phyloP scores from a whole-genome alignment of 148 eudicot species.

The Heliosperma pusillum region DNA sequence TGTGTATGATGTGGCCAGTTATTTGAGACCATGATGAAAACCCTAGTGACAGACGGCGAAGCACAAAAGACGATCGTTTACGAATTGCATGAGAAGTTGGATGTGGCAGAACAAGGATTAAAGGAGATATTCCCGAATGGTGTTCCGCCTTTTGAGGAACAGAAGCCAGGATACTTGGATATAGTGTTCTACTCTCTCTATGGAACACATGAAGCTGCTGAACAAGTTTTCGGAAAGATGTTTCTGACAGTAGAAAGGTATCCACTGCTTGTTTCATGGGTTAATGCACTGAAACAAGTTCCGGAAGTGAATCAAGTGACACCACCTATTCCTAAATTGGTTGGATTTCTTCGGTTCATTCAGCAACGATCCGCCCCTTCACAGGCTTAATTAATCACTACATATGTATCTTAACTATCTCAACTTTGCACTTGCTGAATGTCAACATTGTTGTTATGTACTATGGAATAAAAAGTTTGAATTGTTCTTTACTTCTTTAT shows the following conservation, averaged over 20 bases:
- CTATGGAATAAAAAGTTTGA: neutral
- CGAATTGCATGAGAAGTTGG: constrained; percentile 11
- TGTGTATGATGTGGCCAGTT: neutral
- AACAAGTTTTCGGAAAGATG: constrained; percentile 9
- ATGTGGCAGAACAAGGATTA: constrained; percentile 22
- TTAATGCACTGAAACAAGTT: constrained; percentile 10
- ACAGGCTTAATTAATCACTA: neutral
- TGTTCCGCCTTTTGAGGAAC: constrained; percentile 2
- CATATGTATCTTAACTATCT: neutral
- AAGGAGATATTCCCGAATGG: constrained; percentile 18
- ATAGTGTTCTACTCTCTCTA: constrained; percentile 12
- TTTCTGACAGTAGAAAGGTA: constrained; percentile 10
- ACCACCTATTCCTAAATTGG: constrained; percentile 5
- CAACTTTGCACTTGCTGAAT: neutral
- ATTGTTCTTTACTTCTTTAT: neutral
- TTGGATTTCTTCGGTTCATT: neutral
- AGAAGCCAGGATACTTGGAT: constrained; percentile 25
- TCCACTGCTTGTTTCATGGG: constrained; percentile 21
- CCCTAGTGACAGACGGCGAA: constrained; percentile 3
- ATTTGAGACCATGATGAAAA: neutral
- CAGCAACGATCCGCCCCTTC: neutral
- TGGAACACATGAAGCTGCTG: constrained; percentile 1
- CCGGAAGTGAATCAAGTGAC: constrained; percentile 15
- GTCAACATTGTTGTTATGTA: neutral
- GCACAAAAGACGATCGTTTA: neutral